Evolutionary conservation across 2,329 filamentous ascomycete species (phyloP).

Genomic region (Xylaria polymorpha): DNA sequence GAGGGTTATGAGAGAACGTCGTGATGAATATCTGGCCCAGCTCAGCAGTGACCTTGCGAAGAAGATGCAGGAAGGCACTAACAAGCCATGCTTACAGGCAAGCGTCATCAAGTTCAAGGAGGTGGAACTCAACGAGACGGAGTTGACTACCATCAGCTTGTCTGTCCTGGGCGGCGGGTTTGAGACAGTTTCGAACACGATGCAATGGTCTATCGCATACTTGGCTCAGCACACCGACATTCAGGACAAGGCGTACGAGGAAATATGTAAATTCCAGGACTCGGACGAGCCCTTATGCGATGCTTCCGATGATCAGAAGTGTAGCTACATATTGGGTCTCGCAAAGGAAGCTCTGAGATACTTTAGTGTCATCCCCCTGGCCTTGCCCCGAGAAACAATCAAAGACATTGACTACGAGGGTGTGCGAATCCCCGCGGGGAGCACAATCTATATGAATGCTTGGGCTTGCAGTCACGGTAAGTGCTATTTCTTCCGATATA

Average conservation of each 20-base stretch:
- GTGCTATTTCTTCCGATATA: constrained; percentile 11
- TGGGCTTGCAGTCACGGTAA: constrained; percentile 48
- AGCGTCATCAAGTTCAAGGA: constrained; percentile 55
- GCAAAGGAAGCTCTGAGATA: constrained; percentile 83
- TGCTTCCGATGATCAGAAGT: constrained; percentile 80
- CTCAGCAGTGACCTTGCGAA: constrained; percentile 68
- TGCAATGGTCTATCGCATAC: constrained; percentile 83
- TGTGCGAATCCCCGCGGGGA: constrained; percentile 76
- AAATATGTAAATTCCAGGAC: constrained; percentile 62
- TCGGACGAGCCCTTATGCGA: constrained; percentile 64
- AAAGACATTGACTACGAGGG: constrained; percentile 78
- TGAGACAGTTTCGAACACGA: constrained; percentile 82
- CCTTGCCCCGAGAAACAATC: constrained; percentile 76
- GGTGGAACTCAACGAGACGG: constrained; percentile 62
- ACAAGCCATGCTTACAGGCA: constrained; percentile 55
- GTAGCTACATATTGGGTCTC: constrained; percentile 80
- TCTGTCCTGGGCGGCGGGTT: constrained; percentile 86
- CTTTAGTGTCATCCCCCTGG: constrained; percentile 84
- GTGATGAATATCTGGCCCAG: constrained; percentile 75
- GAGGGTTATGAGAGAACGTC: constrained; percentile 71
- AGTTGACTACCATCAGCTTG: constrained; percentile 82
- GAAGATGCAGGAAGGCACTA: constrained; percentile 54
- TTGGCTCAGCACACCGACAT: constrained; percentile 75
- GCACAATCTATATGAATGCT: constrained; percentile 78
- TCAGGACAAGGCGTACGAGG: constrained; percentile 74